Evolutionary conservation across 2,329 filamentous ascomycete species (phyloP), one percentile per base, ranked within the genome.

Genomic region (Colletotrichum eleusines): DNA sequence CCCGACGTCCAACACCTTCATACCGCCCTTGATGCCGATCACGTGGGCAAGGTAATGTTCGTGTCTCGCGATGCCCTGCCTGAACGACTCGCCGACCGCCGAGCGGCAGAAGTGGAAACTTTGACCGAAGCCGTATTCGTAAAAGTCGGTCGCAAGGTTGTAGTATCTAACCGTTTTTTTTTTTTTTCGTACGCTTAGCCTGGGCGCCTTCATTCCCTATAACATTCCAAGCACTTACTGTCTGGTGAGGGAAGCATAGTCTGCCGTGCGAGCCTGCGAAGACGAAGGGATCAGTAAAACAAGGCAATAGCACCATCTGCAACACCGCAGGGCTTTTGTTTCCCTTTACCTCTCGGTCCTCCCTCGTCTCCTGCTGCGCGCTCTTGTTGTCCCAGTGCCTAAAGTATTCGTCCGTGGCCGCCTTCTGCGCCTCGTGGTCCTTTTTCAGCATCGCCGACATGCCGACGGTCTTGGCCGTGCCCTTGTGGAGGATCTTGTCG

Each of bases 31-130:
- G 78, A 99, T 91, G 74, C 91, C 91, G 81, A 98, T 97, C 81
- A 90, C 90, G 83, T 95, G 90, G 57, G 96, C 96, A 38, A 99
- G 92, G 85, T 97, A 98, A 87, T 99, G 96, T 85, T 99, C 96
- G 80, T 99, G 96, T 70, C 96, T 92, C 75, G 95, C 94, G 83
- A 98, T 95, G 73, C 95, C 95, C 83, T 97, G 93, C 82, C 90
- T 86, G 85, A 98, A 98, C 63, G 90, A 86, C 85, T 99, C 96
- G 79, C 92, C 92, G 76, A 91, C 85, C 66, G 94, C 92, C 83
- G 95, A 98, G 74, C 95, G 94, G 85, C 94, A 97, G 88, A 99
- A 98, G 84, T 99, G 95, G 88, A 99, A 99, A 60, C 92, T 95
- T 78, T 94, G 91, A 73, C 94, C 94, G 95, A 96, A 99, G 77